phyloP scores from a whole-genome alignment of 2,329 filamentous ascomycete species.

The Endocalyx cinctus region DNA sequence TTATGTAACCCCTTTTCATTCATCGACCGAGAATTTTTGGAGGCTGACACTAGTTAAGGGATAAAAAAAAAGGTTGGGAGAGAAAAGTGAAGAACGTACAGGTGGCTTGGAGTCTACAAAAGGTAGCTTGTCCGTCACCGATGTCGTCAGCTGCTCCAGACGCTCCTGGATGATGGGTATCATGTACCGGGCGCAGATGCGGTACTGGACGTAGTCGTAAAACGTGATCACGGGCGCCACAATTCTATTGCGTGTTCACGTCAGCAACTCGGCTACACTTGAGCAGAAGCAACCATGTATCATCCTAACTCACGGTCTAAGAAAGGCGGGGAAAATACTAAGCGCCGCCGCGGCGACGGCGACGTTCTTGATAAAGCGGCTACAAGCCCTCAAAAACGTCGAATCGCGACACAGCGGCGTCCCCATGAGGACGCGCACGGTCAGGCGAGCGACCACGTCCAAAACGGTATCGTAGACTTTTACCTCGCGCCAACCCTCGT shows the following conservation, averaged over 20 bases:
- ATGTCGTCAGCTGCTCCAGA: conserved; percentile 12
- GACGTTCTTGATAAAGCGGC: conserved; percentile 25
- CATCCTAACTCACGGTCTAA: conserved; percentile 23
- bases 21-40: too few species aligned
- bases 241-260: conserved; percentile 13
- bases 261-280: conserved; percentile 1
- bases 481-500: conserved; percentile 27
- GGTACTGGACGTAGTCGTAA: conserved; percentile 28
- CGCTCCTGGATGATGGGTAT: conserved; percentile 30
- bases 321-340: conserved; percentile 23
- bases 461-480: conserved; percentile 29
- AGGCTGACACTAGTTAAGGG: too few species aligned
- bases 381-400: conserved; percentile 25
- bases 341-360: conserved; percentile 23
- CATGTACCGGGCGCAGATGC: conserved; percentile 24
- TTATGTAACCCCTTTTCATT: too few species aligned
- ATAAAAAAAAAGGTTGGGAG: too few species aligned
- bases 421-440: conserved; percentile 27
- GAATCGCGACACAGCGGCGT: conserved; percentile 23
- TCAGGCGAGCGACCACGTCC: conserved; percentile 24
- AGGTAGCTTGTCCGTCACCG: conserved; percentile 17
- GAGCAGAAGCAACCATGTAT: not conserved
- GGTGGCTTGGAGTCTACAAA: conserved; percentile 9
- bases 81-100: too few species aligned
- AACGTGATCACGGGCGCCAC: conserved; percentile 24